These are phyloP conservation scores for Chionographis japonica DNA, from an alignment of 106 monocot species.

Conservation along the genomic window DNA sequence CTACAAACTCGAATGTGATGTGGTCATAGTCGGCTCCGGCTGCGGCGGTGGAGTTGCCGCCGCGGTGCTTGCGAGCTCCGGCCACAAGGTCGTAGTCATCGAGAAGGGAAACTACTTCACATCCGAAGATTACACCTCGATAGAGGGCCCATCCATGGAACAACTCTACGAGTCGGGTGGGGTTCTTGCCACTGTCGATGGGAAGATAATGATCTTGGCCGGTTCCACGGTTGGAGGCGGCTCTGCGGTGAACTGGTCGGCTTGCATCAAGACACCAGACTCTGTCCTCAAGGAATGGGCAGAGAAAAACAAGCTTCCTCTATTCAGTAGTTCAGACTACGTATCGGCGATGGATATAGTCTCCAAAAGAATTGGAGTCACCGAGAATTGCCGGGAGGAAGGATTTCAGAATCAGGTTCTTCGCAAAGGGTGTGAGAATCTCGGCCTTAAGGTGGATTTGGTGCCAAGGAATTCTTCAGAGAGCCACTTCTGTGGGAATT, in stretches of 20 bases:
- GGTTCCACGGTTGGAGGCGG: constrained; percentile 77
- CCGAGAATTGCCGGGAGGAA: constrained; percentile 52
- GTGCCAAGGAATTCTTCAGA: constrained; percentile 63
- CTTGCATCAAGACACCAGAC: constrained; percentile 52
- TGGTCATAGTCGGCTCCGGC: constrained; percentile 72
- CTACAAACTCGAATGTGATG: constrained; percentile 62
- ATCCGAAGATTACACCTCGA: constrained; percentile 56
- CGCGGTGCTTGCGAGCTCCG: constrained; percentile 57
- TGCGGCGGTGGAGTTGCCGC: constrained; percentile 91
- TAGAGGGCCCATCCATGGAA: constrained; percentile 46
- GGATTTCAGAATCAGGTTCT: constrained; percentile 78
- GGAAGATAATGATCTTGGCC: constrained; percentile 41
- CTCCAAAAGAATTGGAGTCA: constrained; percentile 67
- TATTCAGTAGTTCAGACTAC: constrained; percentile 45
- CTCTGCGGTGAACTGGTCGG: constrained; percentile 75
- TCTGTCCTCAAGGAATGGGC: constrained; percentile 66
- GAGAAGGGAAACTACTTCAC: constrained; percentile 94
- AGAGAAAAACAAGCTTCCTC: constrained; percentile 31
- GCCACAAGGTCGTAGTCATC: constrained; percentile 67
- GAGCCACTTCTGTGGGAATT: constrained; percentile 69
- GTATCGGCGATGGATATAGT: constrained; percentile 65
- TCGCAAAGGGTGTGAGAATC: constrained; percentile 71
- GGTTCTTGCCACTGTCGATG: constrained; percentile 26
- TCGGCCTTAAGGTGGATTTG: constrained; percentile 52
- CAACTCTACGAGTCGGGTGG: constrained; percentile 63